These are phyloP conservation scores for Elsinoe batatas DNA, from an alignment of 2,329 filamentous ascomycete species.

Conservation along the genomic window DNA sequence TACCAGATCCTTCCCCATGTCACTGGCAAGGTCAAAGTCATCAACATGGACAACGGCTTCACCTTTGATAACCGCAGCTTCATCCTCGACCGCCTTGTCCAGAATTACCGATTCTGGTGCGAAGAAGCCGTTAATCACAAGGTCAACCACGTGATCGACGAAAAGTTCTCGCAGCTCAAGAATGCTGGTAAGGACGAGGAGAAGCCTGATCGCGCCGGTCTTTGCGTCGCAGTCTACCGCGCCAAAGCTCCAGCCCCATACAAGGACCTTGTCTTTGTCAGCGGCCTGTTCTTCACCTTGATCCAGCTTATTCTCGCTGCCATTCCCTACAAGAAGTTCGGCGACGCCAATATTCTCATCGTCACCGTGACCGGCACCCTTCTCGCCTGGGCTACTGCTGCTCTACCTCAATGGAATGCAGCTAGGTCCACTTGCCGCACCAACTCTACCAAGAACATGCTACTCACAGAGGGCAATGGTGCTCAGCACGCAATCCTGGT, in stretches of 20 bases:
- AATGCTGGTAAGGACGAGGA: neutral
- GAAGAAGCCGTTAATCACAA: neutral
- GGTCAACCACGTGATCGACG: neutral
- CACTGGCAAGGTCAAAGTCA: neutral
- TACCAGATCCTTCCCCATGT: neutral
- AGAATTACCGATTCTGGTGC: neutral
- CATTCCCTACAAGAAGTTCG: neutral
- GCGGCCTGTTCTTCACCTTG: neutral
- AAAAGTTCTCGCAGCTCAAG: neutral
- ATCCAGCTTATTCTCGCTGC: neutral
- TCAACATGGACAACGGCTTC: conserved; percentile 21
- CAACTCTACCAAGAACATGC: neutral
- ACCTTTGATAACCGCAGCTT: neutral
- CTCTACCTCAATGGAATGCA: neutral
- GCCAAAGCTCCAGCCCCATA: neutral
- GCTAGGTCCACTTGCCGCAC: neutral
- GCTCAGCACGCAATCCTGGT: neutral
- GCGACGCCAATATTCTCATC: neutral
- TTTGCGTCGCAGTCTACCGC: neutral
- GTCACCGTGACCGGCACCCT: neutral
- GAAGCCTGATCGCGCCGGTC: neutral
- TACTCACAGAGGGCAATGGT: neutral
- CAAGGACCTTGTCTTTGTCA: neutral
- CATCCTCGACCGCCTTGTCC: neutral
- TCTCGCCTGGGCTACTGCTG: neutral